These are phyloP conservation scores for Suillus sp. DNA, from an alignment of 768 basidiomycete genomes.

Conservation along the genomic window DNA sequence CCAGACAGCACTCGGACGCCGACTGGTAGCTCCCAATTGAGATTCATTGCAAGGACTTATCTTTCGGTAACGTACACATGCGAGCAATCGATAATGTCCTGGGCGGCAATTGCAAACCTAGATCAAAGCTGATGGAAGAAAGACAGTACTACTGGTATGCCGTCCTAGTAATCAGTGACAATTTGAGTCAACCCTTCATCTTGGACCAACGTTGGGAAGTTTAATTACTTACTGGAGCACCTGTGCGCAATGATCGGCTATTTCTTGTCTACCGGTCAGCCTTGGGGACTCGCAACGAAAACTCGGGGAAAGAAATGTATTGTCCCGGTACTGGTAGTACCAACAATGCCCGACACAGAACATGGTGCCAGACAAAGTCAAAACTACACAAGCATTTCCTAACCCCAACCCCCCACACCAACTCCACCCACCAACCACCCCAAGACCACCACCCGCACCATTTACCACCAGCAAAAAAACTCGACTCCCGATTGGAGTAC, in stretches of 20 bases:
- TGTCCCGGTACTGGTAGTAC: background rate
- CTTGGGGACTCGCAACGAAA: too few species aligned
- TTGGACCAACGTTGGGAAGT: background rate
- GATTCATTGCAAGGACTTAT: background rate
- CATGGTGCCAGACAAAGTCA: constrained; percentile 1
- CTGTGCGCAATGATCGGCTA: too few species aligned
- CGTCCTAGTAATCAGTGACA: too few species aligned
- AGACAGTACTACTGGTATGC: too few species aligned
- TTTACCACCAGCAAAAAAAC: constrained; percentile 20
- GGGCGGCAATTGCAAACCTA: too few species aligned
- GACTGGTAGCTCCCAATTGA: background rate
- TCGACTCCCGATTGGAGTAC: constrained; percentile 13
- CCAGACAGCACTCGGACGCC: background rate
- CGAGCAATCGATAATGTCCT: too few species aligned
- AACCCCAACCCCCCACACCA: constrained; percentile 14
- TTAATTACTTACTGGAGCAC: background rate
- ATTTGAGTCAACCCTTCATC: background rate
- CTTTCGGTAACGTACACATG: background rate
- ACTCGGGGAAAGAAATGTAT: background rate
- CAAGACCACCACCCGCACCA: constrained; percentile 18
- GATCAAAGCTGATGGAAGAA: too few species aligned
- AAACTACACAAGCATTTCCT: constrained; percentile 11
- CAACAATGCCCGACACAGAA: constrained; percentile 1
- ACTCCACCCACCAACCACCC: constrained; percentile 10
- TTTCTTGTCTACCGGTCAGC: background rate